Evolutionary conservation across 257 asterid species (phyloP), one percentile per base, ranked within the genome.

Genomic region (Scutellaria baicalensis): DNA sequence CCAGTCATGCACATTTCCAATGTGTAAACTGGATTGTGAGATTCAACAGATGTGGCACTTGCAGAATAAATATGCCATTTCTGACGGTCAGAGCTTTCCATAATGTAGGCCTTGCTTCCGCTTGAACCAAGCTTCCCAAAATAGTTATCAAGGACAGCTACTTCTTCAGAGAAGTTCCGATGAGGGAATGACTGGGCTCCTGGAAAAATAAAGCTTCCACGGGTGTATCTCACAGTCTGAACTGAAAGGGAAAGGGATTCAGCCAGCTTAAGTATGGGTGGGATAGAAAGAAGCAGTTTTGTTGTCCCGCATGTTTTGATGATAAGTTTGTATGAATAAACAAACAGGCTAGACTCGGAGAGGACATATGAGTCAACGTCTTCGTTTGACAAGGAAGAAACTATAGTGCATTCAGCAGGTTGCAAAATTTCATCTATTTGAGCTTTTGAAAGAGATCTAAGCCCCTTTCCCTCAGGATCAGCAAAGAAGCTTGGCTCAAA

Each of bases 331-430:
- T 86, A 82, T 8, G 97, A 78, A 58, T 84, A 82, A 6, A 90
- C 83, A 14, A 90, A 90, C 69, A 90, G 97, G 75, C 97, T 90
- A 0, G 97, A 90, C 82, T 90, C 97, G 0, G 97, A 90, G 42
- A 90, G 95, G 75, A 90, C 93, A 69, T 86, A 88, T 0, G 97
- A 90, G 80, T 90, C 97, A 3, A 90, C 70, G 56, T 77, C 51
- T 14, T 79, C 83, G 55, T 90, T 90, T 0, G 90, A 90, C 79
- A 90, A 65, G 5, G 88, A 80, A 63, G 85, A 52, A 71, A 86
- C 97, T n/a, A 90, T 88, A 27, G 97, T 90, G 89, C 97, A 90
- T 61, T 90, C 90, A 75, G 97, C 97, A 52, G 95, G 95, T 45
- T 68, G 74, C 8, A 91, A 80, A 40, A 91, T 79, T 78, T 91